These are phyloP conservation scores for Rhizopogon vinicolor DNA, from an alignment of 768 basidiomycete species.

Conservation along the genomic window DNA sequence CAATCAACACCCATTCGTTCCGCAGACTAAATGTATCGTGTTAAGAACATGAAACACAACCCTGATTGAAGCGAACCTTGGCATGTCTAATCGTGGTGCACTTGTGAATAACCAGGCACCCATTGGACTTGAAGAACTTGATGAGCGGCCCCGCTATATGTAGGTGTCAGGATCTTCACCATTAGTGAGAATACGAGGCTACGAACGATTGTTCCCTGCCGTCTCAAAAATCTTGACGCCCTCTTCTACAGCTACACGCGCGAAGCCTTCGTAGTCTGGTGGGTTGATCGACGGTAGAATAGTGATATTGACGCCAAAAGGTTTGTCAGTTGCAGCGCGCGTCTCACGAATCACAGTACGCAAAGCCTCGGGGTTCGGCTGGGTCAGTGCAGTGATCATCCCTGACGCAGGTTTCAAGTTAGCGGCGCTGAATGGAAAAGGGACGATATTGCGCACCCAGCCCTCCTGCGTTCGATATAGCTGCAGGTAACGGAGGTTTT, in stretches of 20 bases:
- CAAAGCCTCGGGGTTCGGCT: constrained; percentile 80
- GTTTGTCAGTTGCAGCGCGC: constrained; percentile 59
- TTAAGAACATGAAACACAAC: constrained; percentile 12
- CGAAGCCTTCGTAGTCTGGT: constrained; percentile 86
- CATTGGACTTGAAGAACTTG: constrained; percentile 73
- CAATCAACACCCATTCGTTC: constrained; percentile 80
- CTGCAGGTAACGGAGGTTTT: constrained; percentile 65
- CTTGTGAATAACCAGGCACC: constrained; percentile 83
- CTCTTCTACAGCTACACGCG: constrained; percentile 78
- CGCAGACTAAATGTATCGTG: constrained; percentile 38
- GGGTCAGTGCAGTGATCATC: constrained; percentile 83
- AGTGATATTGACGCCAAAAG: constrained; percentile 84
- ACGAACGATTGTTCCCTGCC: constrained; percentile 84
- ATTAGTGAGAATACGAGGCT: not conserved
- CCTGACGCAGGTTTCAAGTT: constrained; percentile 34
- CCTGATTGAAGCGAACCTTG: constrained; percentile 45
- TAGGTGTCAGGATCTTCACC: not conserved
- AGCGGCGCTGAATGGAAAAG: not conserved
- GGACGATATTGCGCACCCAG: constrained; percentile 42
- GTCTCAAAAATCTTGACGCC: constrained; percentile 90
- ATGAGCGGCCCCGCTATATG: constrained; percentile 68
- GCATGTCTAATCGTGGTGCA: constrained; percentile 86
- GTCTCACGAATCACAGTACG: constrained; percentile 79
- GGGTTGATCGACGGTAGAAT: constrained; percentile 87
- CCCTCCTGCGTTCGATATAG: constrained; percentile 80